These are phyloP conservation scores for Aureobasidium lini DNA, from an alignment of 2,329 filamentous ascomycete genomes.

Conservation along the genomic window DNA sequence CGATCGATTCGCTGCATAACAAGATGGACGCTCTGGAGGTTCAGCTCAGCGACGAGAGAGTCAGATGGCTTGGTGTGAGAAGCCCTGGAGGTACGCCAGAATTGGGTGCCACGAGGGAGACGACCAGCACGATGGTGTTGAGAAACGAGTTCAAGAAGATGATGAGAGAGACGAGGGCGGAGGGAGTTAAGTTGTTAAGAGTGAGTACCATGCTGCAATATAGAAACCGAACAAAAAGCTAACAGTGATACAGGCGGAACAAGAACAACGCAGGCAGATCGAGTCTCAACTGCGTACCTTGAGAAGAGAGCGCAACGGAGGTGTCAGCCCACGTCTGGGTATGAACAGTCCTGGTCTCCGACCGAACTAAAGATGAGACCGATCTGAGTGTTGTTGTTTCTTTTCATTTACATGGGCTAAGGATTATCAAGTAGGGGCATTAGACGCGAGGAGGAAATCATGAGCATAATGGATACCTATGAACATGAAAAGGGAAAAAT, in stretches of 20 bases:
- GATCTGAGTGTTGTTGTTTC: not conserved
- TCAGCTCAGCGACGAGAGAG: slow-evolving; percentile 59
- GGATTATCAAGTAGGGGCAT: not conserved
- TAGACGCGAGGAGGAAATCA: not conserved
- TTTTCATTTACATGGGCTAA: not conserved
- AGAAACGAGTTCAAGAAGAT: slow-evolving; percentile 74
- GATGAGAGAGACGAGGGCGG: slow-evolving; percentile 64
- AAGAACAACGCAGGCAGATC: slow-evolving; percentile 47
- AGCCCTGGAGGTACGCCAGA: slow-evolving; percentile 40
- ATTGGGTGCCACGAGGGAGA: slow-evolving; percentile 37
- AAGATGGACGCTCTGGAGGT: slow-evolving; percentile 56
- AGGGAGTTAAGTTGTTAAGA: slow-evolving; percentile 57
- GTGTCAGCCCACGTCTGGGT: slow-evolving; percentile 3
- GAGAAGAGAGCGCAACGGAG: slow-evolving; percentile 12
- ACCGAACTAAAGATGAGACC: not conserved
- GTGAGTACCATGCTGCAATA: slow-evolving; percentile 38
- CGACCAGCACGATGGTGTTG: slow-evolving; percentile 60
- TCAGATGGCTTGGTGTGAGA: slow-evolving; percentile 56
- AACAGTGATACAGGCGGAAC: slow-evolving; percentile 50
- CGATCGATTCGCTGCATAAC: slow-evolving; percentile 57
- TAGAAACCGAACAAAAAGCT: slow-evolving; percentile 15
- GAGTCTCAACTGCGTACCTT: slow-evolving; percentile 14
- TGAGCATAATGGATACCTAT: slow-evolving; percentile 5
- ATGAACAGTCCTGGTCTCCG: slow-evolving; percentile 6
- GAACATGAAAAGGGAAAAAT: not conserved